Base-by-base conservation (phyloP, 331 rosid species). In the Stylosanthes scabra region DNA sequence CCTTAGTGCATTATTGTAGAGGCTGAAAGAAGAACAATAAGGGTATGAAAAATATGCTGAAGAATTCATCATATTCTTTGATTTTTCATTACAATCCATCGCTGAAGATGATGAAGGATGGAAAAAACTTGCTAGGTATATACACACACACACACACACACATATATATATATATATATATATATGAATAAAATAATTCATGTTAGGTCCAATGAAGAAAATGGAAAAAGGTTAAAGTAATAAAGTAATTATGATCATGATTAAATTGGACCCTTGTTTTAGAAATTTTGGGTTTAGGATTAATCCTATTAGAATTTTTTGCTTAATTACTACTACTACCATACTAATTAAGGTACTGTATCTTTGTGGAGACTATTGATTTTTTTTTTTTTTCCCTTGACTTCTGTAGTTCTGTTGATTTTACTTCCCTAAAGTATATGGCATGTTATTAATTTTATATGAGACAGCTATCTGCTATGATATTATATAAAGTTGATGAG, bases 1-100 rank as follows among this genome's bases (percentile, higher is more conserved):
- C 37, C 20, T 67, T 72, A 20, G 0, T 20, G 25, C 25, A 20
- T 68, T 40, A 8, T 20, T 40, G 31, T 16, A 39, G 68, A 58
- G 28, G 51, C 16, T 76, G 55, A 66, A 55, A 12, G 69, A 39
- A 50, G 13, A 9, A 50, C 6, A 12, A 52, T 29, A 25, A 50
- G 45, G 45, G 63, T 34, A 54, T 66, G 71, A n/a, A 64, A 62
- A 63, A 62, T 9, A 11, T 68, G 76, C 44, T 15, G 46, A 61
- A n/a, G 61, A 34, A 34, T 34, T 58, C 6, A 40, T 7, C 39
- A 34, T 34, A 34, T 4, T 57, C 20, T 3, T 59, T 51, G 83
- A 70, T 45, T 52, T 78, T 70, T 65, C 72, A 13, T 28, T n/a
- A n/a, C n/a, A 11, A 70, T 78, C 75, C 86, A 83, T 83, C 63